Evolutionary conservation across 306 rosid genomes (phyloP).

Genomic region (Glycine tomentella): DNA sequence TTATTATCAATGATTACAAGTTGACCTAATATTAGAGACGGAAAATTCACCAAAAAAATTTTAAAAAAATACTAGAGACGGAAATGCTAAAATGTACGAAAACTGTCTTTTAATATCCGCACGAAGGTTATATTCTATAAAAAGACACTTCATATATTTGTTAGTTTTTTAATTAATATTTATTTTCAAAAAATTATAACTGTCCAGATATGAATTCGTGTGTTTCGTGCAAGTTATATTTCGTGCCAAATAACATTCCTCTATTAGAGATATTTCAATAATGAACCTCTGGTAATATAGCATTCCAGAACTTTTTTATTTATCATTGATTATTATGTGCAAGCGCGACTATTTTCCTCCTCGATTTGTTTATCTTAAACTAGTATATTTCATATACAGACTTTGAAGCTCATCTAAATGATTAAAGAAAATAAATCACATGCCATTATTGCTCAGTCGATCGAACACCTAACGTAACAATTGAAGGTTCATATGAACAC

Average conservation of each 20-base stretch:
- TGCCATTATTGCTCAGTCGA: slow-evolving; percentile 20
- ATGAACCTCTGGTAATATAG: slow-evolving; percentile 27
- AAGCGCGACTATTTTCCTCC: slow-evolving; percentile 5
- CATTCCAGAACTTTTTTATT: background rate
- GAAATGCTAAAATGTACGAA: no score
- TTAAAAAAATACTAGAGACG: no score
- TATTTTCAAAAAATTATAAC: no score
- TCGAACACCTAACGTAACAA: slow-evolving; percentile 28
- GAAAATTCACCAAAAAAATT: no score
- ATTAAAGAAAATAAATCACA: slow-evolving; percentile 40
- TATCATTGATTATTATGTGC: slow-evolving; percentile 1
- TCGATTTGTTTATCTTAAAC: slow-evolving; percentile 31
- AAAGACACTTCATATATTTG: no score
- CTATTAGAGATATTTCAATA: slow-evolving; percentile 26
- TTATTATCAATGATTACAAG: slow-evolving; percentile 4
- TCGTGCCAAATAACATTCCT: no score
- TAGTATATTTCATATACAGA: background rate
- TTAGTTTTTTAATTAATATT: no score
- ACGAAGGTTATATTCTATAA: no score
- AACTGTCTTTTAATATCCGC: no score
- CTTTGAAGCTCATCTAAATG: slow-evolving; percentile 46
- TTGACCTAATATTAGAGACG: slow-evolving; percentile 20
- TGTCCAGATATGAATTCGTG: no score
- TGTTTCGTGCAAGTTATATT: no score
- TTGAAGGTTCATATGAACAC: slow-evolving; percentile 45